Evolutionary conservation across 495 filamentous ascomycete species (phyloP).

Genomic region (Aspergillus haitiensis): DNA sequence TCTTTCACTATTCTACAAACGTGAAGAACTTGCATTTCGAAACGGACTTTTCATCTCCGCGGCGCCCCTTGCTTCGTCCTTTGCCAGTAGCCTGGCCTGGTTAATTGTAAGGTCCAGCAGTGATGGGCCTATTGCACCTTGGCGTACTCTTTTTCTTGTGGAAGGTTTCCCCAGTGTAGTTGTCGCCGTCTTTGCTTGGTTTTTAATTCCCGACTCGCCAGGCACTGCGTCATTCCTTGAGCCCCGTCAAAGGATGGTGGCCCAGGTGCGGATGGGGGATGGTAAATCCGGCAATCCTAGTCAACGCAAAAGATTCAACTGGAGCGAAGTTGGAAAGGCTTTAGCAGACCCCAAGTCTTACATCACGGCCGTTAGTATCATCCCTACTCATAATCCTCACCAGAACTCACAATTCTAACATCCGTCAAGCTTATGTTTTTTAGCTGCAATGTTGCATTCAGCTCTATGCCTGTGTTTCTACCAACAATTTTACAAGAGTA

Average conservation of each 20-base stretch:
- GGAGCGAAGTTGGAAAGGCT: constrained; percentile 53
- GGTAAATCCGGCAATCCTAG: constrained; percentile 28
- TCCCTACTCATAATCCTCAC: background rate
- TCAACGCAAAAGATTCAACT: constrained; percentile 38
- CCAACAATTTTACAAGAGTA: constrained; percentile 60
- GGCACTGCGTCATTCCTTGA: constrained; percentile 52
- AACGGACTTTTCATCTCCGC: constrained; percentile 64
- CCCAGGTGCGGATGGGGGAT: constrained; percentile 49
- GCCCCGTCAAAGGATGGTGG: constrained; percentile 46
- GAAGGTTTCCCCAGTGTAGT: constrained; percentile 63
- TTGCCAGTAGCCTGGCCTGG: constrained; percentile 67
- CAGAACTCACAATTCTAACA: constrained; percentile 3
- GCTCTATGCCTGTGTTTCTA: constrained; percentile 59
- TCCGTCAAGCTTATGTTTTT: constrained; percentile 53
- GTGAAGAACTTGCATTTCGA: constrained; percentile 61
- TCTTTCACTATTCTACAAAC: constrained; percentile 60
- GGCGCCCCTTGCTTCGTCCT: constrained; percentile 63
- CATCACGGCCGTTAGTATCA: constrained; percentile 57
- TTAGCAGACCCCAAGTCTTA: constrained; percentile 66
- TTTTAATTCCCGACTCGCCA: constrained; percentile 55
- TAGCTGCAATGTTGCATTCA: constrained; percentile 60
- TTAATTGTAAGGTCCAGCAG: constrained; percentile 52
- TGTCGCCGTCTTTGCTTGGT: constrained; percentile 55
- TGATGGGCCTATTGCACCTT: constrained; percentile 54
- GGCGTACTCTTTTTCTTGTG: constrained; percentile 60